Conservation (phyloP, 805 yeast genomes). For the Candida nanaspora region DNA sequence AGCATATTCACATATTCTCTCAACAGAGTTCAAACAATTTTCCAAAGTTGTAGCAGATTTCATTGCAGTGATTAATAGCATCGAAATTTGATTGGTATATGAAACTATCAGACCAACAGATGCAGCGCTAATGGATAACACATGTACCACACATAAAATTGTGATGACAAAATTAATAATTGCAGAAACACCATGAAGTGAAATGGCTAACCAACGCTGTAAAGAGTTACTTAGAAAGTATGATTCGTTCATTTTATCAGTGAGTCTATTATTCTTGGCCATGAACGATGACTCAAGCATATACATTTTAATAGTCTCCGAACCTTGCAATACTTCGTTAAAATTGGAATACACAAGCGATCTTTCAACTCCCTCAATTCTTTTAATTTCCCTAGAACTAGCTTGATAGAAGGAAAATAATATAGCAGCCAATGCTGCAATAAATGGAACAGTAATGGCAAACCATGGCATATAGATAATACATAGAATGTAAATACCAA, state of each 20-base stretch:
- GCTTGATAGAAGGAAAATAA: slow-evolving; percentile 40
- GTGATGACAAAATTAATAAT: slow-evolving; percentile 34
- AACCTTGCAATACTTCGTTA: slow-evolving; percentile 41
- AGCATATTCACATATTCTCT: slow-evolving; percentile 57
- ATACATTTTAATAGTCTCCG: slow-evolving; percentile 40
- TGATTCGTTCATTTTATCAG: slow-evolving; percentile 40
- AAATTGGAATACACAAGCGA: slow-evolving; percentile 42
- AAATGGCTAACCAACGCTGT: slow-evolving; percentile 44
- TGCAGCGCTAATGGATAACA: slow-evolving; percentile 36
- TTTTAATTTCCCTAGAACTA: slow-evolving; percentile 39
- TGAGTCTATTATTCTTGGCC: slow-evolving; percentile 27
- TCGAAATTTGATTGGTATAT: slow-evolving; percentile 40
- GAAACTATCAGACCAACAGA: slow-evolving; percentile 40
- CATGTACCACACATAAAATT: slow-evolving; percentile 37
- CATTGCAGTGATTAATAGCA: slow-evolving; percentile 33
- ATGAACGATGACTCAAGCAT: slow-evolving; percentile 22
- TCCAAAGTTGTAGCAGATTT: slow-evolving; percentile 44
- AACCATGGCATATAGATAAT: slow-evolving; percentile 47
- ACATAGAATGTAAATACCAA: slow-evolving; percentile 30
- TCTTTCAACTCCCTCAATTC: slow-evolving; percentile 41
- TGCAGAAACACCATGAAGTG: slow-evolving; percentile 36
- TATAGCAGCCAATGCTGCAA: slow-evolving; percentile 31
- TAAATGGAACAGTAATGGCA: slow-evolving; percentile 47
- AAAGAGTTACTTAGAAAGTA: slow-evolving; percentile 34
- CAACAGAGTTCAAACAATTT: slow-evolving; percentile 54